Evolutionary conservation across 345 rosid genomes (phyloP).

Genomic region (Dimocarpus longan): DNA sequence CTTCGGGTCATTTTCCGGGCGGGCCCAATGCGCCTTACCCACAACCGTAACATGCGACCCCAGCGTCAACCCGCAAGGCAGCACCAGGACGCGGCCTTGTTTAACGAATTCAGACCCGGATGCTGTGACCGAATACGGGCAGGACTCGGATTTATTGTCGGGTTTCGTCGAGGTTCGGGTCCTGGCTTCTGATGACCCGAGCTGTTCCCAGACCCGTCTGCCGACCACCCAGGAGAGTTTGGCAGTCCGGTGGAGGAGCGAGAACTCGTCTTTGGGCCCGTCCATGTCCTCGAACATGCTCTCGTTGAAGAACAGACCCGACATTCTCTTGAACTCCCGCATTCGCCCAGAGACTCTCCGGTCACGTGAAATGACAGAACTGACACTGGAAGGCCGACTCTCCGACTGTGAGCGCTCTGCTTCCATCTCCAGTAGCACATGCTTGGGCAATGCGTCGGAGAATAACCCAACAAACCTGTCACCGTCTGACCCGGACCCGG

Average conservation of each 20-base stretch:
- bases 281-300: constrained; percentile 36
- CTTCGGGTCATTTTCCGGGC: constrained; percentile 62
- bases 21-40: constrained; percentile 75
- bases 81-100: constrained; percentile 48
- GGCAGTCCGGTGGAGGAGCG: constrained; percentile 60
- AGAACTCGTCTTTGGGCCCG: constrained; percentile 44
- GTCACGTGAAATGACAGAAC: not conserved
- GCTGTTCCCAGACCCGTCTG: constrained; percentile 55
- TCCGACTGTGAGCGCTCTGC: constrained; percentile 14
- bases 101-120: constrained; percentile 56
- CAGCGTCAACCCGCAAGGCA: constrained; percentile 85
- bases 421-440: constrained; percentile 31
- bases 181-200: constrained; percentile 38
- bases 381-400: constrained; percentile 10
- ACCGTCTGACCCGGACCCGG: constrained; percentile 31
- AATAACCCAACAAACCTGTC: constrained; percentile 26
- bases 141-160: constrained; percentile 40
- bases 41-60: constrained; percentile 88
- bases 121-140: constrained; percentile 55
- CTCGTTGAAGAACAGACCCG: constrained; percentile 52
- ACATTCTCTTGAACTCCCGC: constrained; percentile 39
- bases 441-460: constrained; percentile 39
- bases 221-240: constrained; percentile 64
- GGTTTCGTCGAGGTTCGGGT: constrained; percentile 17
- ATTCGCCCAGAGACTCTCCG: constrained; percentile 19